phyloP scores from a whole-genome alignment of 2,329 filamentous ascomycete species.

The Fusarium hainanense region DNA sequence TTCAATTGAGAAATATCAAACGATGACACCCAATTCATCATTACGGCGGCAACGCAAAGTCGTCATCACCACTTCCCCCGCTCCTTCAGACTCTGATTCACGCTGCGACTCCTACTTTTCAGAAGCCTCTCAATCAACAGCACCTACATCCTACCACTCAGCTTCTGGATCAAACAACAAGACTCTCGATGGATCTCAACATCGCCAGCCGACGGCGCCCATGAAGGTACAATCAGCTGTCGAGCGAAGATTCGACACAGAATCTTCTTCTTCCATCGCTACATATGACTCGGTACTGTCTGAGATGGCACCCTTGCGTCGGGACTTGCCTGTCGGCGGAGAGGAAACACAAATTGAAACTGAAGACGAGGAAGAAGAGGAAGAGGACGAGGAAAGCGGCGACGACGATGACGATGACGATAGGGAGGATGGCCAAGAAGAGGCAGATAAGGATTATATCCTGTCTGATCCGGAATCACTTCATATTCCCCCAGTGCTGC shows the following conservation, averaged over 20 bases:
- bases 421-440: constrained; percentile 43
- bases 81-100: constrained; percentile 43
- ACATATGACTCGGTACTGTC: constrained; percentile 81
- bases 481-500: constrained; percentile 62
- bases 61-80: constrained; percentile 42
- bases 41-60: constrained; percentile 43
- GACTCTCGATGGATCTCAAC: constrained; percentile 18
- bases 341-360: constrained; percentile 41
- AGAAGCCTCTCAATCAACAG: constrained; percentile 44
- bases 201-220: constrained; percentile 22
- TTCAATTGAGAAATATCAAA: constrained; percentile 12
- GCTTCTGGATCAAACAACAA: constrained; percentile 42
- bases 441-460: constrained; percentile 43
- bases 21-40: constrained; percentile 39
- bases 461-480: constrained; percentile 45
- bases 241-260: constrained; percentile 35
- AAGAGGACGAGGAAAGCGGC: constrained; percentile 34
- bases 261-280: constrained; percentile 69
- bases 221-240: constrained; percentile 20
- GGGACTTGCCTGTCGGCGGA: constrained; percentile 40
- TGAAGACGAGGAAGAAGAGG: constrained; percentile 36
- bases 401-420: constrained; percentile 52
- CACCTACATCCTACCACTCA: constrained; percentile 46
- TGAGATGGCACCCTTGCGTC: constrained; percentile 43
- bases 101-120: constrained; percentile 46